Evolutionary conservation across 192 early-diverging fungal species (phyloP).

Genomic region (Anaeromyces robustus): DNA sequence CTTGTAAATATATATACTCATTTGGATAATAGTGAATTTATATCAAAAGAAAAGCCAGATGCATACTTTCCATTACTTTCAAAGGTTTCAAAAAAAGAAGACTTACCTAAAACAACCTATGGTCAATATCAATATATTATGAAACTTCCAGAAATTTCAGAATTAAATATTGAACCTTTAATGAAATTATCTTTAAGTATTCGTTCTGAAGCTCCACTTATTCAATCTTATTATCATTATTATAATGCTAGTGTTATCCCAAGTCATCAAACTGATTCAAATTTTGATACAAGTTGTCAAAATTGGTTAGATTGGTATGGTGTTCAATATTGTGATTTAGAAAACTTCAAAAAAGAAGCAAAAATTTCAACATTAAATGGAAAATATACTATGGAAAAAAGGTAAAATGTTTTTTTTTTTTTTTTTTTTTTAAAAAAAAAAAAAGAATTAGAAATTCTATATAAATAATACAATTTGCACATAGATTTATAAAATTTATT

Average conservation of each 20-base stretch:
- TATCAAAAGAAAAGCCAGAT: background rate
- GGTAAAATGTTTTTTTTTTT: background rate
- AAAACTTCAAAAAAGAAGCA: background rate
- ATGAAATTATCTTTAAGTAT: constrained; percentile 52
- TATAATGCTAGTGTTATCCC: constrained; percentile 59
- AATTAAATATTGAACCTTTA: constrained; percentile 18
- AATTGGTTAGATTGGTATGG: constrained; percentile 36
- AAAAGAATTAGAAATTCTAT: background rate
- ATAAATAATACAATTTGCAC: constrained; percentile 13
- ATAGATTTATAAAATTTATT: too few species aligned
- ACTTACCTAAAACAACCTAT: background rate
- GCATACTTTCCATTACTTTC: background rate
- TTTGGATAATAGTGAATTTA: background rate
- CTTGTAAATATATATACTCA: too few species aligned
- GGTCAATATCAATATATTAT: background rate
- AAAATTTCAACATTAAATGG: constrained; percentile 21
- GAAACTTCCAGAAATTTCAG: background rate
- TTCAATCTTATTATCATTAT: constrained; percentile 67
- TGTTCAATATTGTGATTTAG: constrained; percentile 42
- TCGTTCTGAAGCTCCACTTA: constrained; percentile 55
- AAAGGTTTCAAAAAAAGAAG: background rate
- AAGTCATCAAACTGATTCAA: constrained; percentile 9
- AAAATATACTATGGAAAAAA: background rate
- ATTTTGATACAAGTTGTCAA: constrained; percentile 17
- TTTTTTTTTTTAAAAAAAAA: constrained; percentile 2